These are phyloP conservation scores for Wallacemonas sp. DNA, from an alignment of 208 protist genomes.

Conservation along the genomic window DNA sequence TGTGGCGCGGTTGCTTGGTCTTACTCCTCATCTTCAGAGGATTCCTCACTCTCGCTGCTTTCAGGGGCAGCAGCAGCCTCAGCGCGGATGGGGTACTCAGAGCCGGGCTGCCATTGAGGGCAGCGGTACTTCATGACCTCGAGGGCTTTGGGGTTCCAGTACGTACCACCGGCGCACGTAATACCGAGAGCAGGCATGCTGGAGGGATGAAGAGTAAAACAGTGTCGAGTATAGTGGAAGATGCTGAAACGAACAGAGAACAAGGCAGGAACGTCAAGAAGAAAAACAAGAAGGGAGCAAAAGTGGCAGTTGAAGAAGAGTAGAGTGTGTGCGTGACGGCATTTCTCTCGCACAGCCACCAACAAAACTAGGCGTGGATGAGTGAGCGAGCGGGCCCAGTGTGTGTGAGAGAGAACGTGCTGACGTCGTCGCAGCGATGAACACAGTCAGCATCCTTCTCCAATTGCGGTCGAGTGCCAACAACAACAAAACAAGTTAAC, in stretches of 20 bases:
- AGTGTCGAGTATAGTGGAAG: background rate
- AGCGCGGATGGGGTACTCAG: slow-evolving; percentile 28
- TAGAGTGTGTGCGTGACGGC: no score
- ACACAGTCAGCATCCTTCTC: no score
- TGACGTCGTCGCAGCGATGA: no score
- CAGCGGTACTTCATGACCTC: slow-evolving; percentile 74
- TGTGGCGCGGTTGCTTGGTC: background rate
- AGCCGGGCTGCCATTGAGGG: slow-evolving; percentile 67
- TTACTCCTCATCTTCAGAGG: slow-evolving; percentile 11
- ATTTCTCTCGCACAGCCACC: background rate
- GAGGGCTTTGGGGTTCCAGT: slow-evolving; percentile 49
- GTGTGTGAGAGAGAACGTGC: background rate
- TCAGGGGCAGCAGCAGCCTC: background rate
- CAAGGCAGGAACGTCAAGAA: background rate
- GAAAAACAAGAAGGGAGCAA: background rate
- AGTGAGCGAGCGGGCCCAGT: background rate
- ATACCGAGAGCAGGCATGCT: slow-evolving; percentile 75
- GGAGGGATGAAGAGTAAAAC: background rate
- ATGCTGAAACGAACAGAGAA: background rate
- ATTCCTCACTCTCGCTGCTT: slow-evolving; percentile 12
- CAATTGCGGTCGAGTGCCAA: no score
- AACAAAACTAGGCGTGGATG: background rate
- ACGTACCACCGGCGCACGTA: slow-evolving; percentile 64
- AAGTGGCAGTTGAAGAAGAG: background rate
- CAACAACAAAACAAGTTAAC: no score